These are phyloP conservation scores for Porcisia hertigi DNA, from an alignment of 208 protist genomes.

Conservation along the genomic window DNA sequence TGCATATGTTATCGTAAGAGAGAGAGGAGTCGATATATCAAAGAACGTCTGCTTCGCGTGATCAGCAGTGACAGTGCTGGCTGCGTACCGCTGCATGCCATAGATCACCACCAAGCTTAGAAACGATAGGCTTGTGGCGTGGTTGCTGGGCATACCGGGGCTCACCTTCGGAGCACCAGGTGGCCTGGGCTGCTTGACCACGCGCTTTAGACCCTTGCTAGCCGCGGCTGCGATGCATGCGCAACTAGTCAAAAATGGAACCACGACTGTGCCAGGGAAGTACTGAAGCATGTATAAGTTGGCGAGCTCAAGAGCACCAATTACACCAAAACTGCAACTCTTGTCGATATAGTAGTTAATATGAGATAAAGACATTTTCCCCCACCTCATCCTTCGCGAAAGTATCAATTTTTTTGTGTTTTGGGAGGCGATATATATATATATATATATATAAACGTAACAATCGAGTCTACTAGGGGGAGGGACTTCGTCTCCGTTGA, in stretches of 20 bases:
- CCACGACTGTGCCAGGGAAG: conserved; percentile 28
- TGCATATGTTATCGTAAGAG: conserved; percentile 1
- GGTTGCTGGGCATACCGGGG: conserved; percentile 75
- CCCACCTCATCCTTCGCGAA: neutral
- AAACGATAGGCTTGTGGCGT: conserved; percentile 56
- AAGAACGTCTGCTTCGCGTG: neutral
- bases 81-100: conserved; percentile 23
- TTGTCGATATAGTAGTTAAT: conserved; percentile 40
- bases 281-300: conserved; percentile 40
- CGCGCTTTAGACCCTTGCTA: conserved; percentile 51
- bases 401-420: neutral
- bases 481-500: too few relatives aligned
- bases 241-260: conserved; percentile 44
- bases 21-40: neutral
- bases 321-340: conserved; percentile 43
- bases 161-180: conserved; percentile 46
- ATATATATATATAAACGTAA: conserved; percentile 10
- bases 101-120: conserved; percentile 30
- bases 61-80: neutral
- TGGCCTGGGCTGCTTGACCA: conserved; percentile 55
- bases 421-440: neutral
- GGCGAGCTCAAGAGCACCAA: conserved; percentile 30
- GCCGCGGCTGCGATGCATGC: conserved; percentile 41
- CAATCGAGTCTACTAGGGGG: too few relatives aligned
- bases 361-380: conserved; percentile 12